Evolutionary conservation across 768 basidiomycete species (phyloP).

Genomic region (Austroboletus eburneus): DNA sequence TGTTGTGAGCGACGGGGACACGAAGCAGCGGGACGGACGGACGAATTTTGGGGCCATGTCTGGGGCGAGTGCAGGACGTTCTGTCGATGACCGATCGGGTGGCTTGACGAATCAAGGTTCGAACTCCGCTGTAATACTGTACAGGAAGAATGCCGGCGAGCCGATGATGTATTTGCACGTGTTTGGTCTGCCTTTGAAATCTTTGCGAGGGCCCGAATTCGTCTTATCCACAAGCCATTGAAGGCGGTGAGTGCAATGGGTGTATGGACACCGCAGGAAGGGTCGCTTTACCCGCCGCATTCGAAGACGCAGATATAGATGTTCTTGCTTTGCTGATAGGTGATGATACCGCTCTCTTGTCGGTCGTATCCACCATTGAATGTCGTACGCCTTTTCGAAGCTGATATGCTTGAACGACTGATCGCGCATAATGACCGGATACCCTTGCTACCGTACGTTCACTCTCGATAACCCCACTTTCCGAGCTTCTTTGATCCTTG

Average conservation of each 20-base stretch:
- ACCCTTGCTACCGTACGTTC: slow-evolving; percentile 74
- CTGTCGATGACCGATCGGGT: slow-evolving; percentile 1
- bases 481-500: slow-evolving; percentile 18
- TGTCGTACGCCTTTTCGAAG: slow-evolving; percentile 39
- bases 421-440: slow-evolving; percentile 96
- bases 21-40: slow-evolving; percentile 19
- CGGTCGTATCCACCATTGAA: slow-evolving; percentile 8
- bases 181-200: slow-evolving; percentile 27
- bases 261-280: slow-evolving; percentile 69
- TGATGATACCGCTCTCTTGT: slow-evolving; percentile 38
- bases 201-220: not conserved
- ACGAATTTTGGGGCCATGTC: slow-evolving; percentile 82
- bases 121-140: slow-evolving; percentile 50
- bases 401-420: slow-evolving; percentile 94
- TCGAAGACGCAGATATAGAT: slow-evolving; percentile 82
- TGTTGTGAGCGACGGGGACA: slow-evolving; percentile 1
- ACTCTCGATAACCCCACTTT: slow-evolving; percentile 8
- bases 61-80: slow-evolving; percentile 12
- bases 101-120: slow-evolving; percentile 48
- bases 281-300: slow-evolving; percentile 78
- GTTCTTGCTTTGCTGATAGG: slow-evolving; percentile 86
- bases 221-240: slow-evolving; percentile 21
- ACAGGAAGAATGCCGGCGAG: slow-evolving; percentile 37
- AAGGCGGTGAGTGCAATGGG: slow-evolving; percentile 61
- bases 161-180: slow-evolving; percentile 31